Evolutionary conservation across 1,284 basidiomycete species (phyloP).

Genomic region (Sanghuangporus sanghuang): DNA sequence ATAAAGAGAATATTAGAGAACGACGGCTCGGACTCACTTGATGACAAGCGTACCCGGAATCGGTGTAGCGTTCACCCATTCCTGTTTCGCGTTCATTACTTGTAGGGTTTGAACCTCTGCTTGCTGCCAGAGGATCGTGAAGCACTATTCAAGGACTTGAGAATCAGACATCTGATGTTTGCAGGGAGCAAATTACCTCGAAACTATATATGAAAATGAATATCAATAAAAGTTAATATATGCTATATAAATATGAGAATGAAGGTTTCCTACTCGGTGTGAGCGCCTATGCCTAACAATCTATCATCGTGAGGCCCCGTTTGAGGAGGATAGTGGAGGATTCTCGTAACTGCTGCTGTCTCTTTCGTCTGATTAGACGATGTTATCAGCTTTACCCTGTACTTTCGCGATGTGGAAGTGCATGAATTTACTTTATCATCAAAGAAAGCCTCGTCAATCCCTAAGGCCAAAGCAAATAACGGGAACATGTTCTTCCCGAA

Average conservation of each 20-base stretch:
- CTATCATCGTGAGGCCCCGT: conserved; percentile 49
- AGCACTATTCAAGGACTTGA: conserved; percentile 46
- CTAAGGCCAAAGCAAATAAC: conserved; percentile 77
- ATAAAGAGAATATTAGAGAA: neutral
- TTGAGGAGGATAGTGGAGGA: conserved; percentile 81
- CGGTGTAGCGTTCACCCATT: conserved; percentile 62
- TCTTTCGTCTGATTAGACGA: conserved; percentile 26
- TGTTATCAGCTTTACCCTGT: neutral
- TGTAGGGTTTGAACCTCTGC: conserved; percentile 45
- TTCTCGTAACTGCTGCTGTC: conserved; percentile 66
- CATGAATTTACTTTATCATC: conserved; percentile 57
- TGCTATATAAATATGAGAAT: neutral
- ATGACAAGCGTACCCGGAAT: conserved; percentile 63
- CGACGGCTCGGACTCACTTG: conserved; percentile 40
- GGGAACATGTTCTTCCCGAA: conserved; percentile 75
- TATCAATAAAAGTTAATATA: neutral
- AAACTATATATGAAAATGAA: conserved; percentile 17
- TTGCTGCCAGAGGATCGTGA: conserved; percentile 72
- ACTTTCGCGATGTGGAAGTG: neutral
- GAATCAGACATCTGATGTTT: neutral
- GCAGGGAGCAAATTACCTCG: conserved; percentile 15
- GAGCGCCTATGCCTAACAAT: conserved; percentile 79
- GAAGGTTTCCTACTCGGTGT: conserved; percentile 47
- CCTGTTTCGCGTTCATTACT: conserved; percentile 54
- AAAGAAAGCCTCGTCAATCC: conserved; percentile 73